Conservation (phyloP, 257 asterid genomes). For the Scutellaria galericulata region DNA sequence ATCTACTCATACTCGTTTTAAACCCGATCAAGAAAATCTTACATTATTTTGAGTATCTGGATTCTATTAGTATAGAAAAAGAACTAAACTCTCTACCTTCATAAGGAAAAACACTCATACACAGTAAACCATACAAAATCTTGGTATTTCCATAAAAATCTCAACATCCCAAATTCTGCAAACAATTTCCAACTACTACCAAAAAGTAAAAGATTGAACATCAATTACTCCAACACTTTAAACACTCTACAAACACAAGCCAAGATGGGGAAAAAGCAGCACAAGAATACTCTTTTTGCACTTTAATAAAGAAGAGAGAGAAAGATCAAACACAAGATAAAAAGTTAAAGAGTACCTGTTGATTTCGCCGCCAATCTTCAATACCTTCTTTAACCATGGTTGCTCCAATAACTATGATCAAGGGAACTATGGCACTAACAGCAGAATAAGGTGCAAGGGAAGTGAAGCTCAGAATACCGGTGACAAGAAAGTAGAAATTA, state of each 20-base stretch:
- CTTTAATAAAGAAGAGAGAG: slow-evolving; percentile 2
- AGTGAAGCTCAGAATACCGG: slow-evolving; percentile 63
- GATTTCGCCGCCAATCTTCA: slow-evolving; percentile 69
- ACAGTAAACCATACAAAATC: neutral
- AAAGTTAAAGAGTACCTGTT: slow-evolving; percentile 53
- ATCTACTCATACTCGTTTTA: slow-evolving; percentile 8
- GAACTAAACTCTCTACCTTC: neutral
- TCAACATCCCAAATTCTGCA: slow-evolving; percentile 29
- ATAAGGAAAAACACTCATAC: slow-evolving; percentile 25
- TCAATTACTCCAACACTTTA: slow-evolving; percentile 3
- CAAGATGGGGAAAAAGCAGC: slow-evolving; percentile 12
- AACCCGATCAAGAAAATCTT: neutral
- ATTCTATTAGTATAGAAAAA: neutral
- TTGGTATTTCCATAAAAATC: slow-evolving; percentile 24
- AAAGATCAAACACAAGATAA: neutral
- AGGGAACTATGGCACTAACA: slow-evolving; percentile 59
- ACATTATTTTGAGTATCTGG: neutral
- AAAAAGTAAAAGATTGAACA: neutral
- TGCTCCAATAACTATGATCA: slow-evolving; percentile 64
- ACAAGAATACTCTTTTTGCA: neutral
- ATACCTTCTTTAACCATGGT: slow-evolving; percentile 72
- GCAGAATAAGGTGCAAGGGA: slow-evolving; percentile 65
- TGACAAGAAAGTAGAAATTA: slow-evolving; percentile 66
- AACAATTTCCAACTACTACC: slow-evolving; percentile 20
- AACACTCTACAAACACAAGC: slow-evolving; percentile 8